Evolutionary conservation across 176 grass and related monocot genomes (phyloP).

Genomic region (Aegilops bicornis): DNA sequence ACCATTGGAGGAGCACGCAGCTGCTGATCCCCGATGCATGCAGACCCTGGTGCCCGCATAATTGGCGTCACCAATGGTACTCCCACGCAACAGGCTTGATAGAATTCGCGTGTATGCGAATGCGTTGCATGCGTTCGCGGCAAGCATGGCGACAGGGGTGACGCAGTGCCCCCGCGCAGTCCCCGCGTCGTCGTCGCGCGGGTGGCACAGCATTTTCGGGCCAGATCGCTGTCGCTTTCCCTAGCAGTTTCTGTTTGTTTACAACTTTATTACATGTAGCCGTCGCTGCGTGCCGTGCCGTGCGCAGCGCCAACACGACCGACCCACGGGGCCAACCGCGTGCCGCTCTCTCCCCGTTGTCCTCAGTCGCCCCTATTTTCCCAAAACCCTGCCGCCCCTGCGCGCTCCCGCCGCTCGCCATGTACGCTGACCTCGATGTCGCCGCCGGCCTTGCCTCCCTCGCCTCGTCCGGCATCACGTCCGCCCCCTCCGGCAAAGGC

Average conservation of each 20-base stretch:
- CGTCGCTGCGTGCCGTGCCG: not conserved
- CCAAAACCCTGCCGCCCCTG: too few relatives aligned
- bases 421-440: too few relatives aligned
- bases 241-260: constrained; percentile 9
- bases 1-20: not conserved
- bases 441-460: too few relatives aligned
- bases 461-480: too few relatives aligned
- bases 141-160: constrained; percentile 23
- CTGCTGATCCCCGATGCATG: too few relatives aligned
- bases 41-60: not conserved
- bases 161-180: constrained; percentile 28
- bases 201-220: constrained; percentile 26
- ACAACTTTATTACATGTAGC: not conserved
- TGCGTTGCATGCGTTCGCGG: too few relatives aligned
- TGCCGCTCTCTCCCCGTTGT: constrained; percentile 13
- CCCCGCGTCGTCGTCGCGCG: constrained; percentile 30
- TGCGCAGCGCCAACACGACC: constrained; percentile 6
- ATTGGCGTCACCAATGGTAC: not conserved
- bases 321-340: constrained; percentile 47
- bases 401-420: too few relatives aligned
- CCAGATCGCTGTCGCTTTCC: constrained; percentile 33
- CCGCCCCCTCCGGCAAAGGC: too few relatives aligned
- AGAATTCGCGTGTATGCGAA: too few relatives aligned
- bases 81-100: not conserved
- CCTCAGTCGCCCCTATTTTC: not conserved